Base-by-base conservation (phyloP, 2,329 filamentous ascomycete genomes). In the Akanthomyces uredinophilus region DNA sequence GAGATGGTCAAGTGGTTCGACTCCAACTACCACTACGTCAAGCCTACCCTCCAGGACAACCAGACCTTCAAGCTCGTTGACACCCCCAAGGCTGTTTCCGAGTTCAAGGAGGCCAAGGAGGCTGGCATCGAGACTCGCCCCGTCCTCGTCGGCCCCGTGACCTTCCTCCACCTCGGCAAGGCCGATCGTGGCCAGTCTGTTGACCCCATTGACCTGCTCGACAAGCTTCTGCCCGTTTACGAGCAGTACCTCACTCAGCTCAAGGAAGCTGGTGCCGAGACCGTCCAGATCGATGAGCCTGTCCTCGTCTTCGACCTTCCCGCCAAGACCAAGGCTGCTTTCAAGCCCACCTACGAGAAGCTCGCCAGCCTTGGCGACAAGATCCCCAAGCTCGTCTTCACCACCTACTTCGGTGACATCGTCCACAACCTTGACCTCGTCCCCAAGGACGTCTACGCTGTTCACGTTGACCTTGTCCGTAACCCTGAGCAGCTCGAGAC, bases 1-100 rank as follows among this genome's bases (percentile, higher is more conserved):
- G 95, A 99, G 86, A 99, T 99, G 95, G 95, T 99, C 73, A 99
- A 99, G 86, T 99, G 95, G 95, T 99, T 99, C 77, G 95, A 99
- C 86, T 96, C 92, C 69, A 99, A 99, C 90, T 99, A 99, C 89
- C 95, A 98, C 87, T 99, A 99, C 80, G 95, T 98, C 82, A 98
- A 98, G 88, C 95, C 95, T 68, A 97, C 95, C 66, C 87, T 99
- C 69, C 92, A 97, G 81, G 89, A 97, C 82, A 90, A 91, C 85
- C 95, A 99, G 87, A 88, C 85, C 74, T 99, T 99, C 88, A 93
- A 89, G 81, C 91, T 99, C 66, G 80, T 84, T 66, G 81, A 86
- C 70, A 89, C 88, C 79, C 92, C 95, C 78, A 99, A 99, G 89
- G 92, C 95, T 70, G 91, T 99, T 68, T 83, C 78, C 71, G 91